Evolutionary conservation across 2,329 filamentous ascomycete genomes (phyloP).

Genomic region (Phaeoacremonium minimum): DNA sequence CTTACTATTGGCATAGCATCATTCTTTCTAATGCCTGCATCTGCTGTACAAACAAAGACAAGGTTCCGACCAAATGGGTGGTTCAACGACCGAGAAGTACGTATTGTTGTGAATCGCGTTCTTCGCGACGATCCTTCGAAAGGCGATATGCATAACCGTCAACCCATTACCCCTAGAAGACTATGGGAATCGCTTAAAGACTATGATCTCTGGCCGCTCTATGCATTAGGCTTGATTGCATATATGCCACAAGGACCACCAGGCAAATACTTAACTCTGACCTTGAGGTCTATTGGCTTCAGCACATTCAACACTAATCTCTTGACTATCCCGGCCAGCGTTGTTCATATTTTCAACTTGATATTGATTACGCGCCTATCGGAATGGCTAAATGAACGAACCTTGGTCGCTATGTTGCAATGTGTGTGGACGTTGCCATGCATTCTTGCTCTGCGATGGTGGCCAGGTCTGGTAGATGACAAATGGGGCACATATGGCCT

Average conservation of each 20-base stretch:
- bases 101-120: constrained; percentile 54
- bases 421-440: constrained; percentile 53
- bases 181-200: constrained; percentile 48
- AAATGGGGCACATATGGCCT: constrained; percentile 48
- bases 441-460: constrained; percentile 42
- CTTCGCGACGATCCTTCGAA: constrained; percentile 54
- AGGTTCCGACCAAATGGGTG: constrained; percentile 48
- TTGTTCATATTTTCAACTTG: constrained; percentile 46
- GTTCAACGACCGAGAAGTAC: constrained; percentile 53
- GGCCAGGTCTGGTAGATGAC: constrained; percentile 34
- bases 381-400: constrained; percentile 42
- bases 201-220: constrained; percentile 54
- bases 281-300: constrained; percentile 45
- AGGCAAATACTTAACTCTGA: constrained; percentile 46
- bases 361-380: constrained; percentile 46
- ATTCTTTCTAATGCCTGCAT: constrained; percentile 49
- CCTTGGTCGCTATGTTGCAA: constrained; percentile 38
- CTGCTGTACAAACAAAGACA: constrained; percentile 40
- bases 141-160: constrained; percentile 52
- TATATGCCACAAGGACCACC: constrained; percentile 45
- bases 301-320: constrained; percentile 51
- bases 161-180: constrained; percentile 41
- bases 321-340: constrained; percentile 47
- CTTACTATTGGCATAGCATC: constrained; percentile 42
- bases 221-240: constrained; percentile 40